Percentiles rank a stretch among this genome's conserved stretches.
Evolutionary conservation across 139 green algal genomes (phyloP).

Genomic region (Coelastrella sp.): DNA sequence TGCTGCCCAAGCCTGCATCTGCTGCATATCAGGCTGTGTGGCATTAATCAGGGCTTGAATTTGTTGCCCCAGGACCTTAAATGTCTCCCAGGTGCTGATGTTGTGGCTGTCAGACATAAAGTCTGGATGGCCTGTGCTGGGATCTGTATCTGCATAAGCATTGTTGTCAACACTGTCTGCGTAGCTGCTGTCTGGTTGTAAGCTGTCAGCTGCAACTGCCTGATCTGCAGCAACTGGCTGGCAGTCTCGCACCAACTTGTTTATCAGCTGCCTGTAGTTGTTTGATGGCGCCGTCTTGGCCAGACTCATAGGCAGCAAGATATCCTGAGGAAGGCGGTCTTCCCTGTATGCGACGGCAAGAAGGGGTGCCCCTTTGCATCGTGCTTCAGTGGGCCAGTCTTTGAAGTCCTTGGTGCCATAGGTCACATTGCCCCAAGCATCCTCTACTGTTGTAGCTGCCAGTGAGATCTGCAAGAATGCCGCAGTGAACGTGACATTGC

Average conservation of each 20-base stretch:
- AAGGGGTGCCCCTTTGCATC: neutral
- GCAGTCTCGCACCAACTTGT: neutral
- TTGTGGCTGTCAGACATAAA: neutral
- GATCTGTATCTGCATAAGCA: no score
- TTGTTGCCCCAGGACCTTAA: neutral
- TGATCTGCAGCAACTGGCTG: neutral
- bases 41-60: neutral
- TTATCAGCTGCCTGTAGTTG: neutral
- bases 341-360: slow-evolving; percentile 10
- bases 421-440: neutral
- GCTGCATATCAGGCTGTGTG: neutral
- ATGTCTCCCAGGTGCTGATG: neutral
- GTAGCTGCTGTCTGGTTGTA: no score
- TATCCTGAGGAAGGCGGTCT: neutral
- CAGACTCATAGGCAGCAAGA: neutral
- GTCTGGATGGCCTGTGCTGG: no score
- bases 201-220: neutral
- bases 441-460: neutral
- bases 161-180: neutral
- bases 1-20: neutral
- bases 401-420: neutral
- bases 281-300: neutral
- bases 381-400: neutral
- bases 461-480: slow-evolving; percentile 8
- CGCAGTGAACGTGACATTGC: no score